Evolutionary conservation across 2,329 filamentous ascomycete genomes (phyloP).

Genomic region (Colletotrichum sp.): DNA sequence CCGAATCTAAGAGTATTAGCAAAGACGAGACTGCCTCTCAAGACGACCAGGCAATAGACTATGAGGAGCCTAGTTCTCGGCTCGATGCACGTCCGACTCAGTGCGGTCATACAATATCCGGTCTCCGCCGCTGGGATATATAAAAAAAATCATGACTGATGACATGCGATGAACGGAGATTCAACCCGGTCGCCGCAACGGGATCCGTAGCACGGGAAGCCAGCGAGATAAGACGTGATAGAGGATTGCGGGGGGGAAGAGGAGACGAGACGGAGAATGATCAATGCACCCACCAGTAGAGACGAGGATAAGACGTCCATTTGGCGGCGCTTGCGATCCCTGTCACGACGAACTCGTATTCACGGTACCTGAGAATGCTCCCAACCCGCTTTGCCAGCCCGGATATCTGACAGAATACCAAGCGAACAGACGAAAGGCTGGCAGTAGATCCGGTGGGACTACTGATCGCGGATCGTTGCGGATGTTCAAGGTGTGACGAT

Average conservation of each 20-base stretch:
- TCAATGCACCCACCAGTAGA: constrained; percentile 11
- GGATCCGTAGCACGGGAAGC: constrained; percentile 15
- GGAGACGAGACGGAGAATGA: constrained; percentile 18
- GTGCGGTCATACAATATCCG: not conserved
- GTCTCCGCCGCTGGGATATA: not conserved
- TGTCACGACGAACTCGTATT: constrained; percentile 16
- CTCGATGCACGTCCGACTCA: not conserved
- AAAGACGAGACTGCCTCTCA: not conserved
- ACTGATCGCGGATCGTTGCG: not conserved
- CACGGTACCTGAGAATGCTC: not conserved
- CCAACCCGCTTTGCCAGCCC: not conserved
- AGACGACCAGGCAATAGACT: not conserved
- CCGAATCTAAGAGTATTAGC: not conserved
- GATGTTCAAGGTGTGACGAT: not conserved
- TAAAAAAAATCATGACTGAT: not conserved
- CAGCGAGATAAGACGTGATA: constrained; percentile 22
- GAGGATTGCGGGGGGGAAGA: constrained; percentile 16
- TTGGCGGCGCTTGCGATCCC: constrained; percentile 18
- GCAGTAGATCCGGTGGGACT: not conserved
- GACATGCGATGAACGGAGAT: constrained; percentile 9
- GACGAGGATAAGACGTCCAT: constrained; percentile 4
- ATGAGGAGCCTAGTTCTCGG: not conserved
- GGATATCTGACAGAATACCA: not conserved
- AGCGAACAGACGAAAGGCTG: not conserved
- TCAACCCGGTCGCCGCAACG: not conserved